These are phyloP conservation scores for Trametes gibbosa DNA, from an alignment of 768 basidiomycete genomes.

Conservation along the genomic window DNA sequence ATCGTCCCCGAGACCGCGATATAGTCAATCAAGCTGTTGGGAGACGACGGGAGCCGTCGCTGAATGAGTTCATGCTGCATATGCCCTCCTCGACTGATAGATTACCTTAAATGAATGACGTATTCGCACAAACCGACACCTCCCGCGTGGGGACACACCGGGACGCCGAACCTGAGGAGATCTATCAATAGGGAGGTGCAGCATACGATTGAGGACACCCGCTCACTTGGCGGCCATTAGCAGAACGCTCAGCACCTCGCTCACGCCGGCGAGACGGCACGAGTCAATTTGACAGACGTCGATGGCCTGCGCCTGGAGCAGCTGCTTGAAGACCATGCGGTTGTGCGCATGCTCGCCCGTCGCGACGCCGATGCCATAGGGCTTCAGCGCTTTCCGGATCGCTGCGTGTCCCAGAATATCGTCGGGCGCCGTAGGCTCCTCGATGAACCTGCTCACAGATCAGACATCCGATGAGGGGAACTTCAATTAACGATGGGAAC, in stretches of 20 bases:
- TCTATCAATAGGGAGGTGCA: not conserved
- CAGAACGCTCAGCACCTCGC: conserved; percentile 86
- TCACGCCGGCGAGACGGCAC: conserved; percentile 90
- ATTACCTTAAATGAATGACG: conserved; percentile 76
- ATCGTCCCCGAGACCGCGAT: conserved; percentile 88
- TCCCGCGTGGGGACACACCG: conserved; percentile 92
- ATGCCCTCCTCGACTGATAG: not conserved
- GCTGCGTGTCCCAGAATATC: conserved; percentile 85
- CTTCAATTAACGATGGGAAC: not conserved
- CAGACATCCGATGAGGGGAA: not conserved
- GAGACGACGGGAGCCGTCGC: not conserved
- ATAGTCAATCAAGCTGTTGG: conserved; percentile 81
- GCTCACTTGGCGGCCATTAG: conserved; percentile 85
- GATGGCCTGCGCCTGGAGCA: conserved; percentile 87
- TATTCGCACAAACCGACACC: conserved; percentile 94
- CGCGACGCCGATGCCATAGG: conserved; percentile 83
- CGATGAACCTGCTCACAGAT: conserved; percentile 69
- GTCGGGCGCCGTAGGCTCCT: conserved; percentile 91
- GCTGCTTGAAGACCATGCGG: conserved; percentile 93
- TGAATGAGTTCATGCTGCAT: not conserved
- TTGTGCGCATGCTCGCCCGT: conserved; percentile 96
- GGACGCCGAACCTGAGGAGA: conserved; percentile 65
- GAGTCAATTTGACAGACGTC: conserved; percentile 96
- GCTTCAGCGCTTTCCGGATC: conserved; percentile 74
- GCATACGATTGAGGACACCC: not conserved